Percentiles rank a stretch among this genome's conserved stretches.
phyloP scores from a whole-genome alignment of 2,329 filamentous ascomycete genomes.

The Verticillium nonalfalfae region DNA sequence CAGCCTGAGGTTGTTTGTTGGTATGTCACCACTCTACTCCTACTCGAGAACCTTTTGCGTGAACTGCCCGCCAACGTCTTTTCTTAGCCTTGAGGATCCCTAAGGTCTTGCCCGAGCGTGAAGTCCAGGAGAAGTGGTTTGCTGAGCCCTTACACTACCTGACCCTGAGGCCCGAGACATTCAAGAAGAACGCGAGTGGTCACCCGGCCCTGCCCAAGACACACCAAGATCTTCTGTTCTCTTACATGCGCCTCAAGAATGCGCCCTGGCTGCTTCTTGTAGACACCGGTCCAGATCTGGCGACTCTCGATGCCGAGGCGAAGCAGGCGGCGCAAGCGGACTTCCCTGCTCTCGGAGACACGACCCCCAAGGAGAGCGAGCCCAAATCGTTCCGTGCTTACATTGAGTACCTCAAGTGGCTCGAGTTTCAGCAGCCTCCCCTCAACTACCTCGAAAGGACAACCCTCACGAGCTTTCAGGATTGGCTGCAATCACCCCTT shows the following conservation, averaged over 20 bases:
- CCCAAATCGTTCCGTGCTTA: slow-evolving; percentile 33
- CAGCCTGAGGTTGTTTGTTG: slow-evolving; percentile 70
- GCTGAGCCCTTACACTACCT: slow-evolving; percentile 61
- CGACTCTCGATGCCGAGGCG: slow-evolving; percentile 5
- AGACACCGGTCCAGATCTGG: slow-evolving; percentile 46
- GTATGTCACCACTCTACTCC: slow-evolving; percentile 46
- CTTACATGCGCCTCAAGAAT: slow-evolving; percentile 59
- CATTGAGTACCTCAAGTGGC: slow-evolving; percentile 74
- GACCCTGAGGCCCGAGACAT: slow-evolving; percentile 44
- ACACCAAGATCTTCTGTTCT: slow-evolving; percentile 55
- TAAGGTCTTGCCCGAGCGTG: slow-evolving; percentile 49
- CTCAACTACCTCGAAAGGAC: slow-evolving; percentile 43
- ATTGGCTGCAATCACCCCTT: slow-evolving; percentile 90
- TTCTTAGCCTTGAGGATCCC: slow-evolving; percentile 50
- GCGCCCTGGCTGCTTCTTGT: slow-evolving; percentile 58
- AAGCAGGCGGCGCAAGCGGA: slow-evolving; percentile 33
- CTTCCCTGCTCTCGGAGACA: slow-evolving; percentile 68
- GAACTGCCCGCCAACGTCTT: background rate
- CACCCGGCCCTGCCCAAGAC: slow-evolving; percentile 54
- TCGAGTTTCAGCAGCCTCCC: slow-evolving; percentile 75
- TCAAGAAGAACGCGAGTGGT: slow-evolving; percentile 54
- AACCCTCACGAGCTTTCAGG: slow-evolving; percentile 62
- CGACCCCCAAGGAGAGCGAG: slow-evolving; percentile 38
- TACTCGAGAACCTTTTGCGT: background rate
- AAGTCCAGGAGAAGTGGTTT: slow-evolving; percentile 62